These are phyloP conservation scores for Diutina rugosa DNA, from an alignment of 1,139 yeast genomes.

Conservation along the genomic window DNA sequence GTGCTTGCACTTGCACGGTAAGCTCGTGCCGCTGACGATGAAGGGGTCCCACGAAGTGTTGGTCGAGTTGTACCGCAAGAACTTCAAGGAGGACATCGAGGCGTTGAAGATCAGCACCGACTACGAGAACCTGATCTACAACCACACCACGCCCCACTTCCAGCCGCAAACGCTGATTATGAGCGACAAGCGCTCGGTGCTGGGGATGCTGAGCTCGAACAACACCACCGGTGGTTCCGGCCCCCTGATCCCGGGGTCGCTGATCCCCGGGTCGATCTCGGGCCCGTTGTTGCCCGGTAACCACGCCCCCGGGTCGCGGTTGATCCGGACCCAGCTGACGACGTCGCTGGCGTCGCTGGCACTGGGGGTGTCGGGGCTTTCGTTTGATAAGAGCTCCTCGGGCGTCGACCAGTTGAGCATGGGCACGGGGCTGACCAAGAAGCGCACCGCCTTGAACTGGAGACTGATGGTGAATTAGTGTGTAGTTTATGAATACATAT, in stretches of 20 bases:
- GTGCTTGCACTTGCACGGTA: slow-evolving; percentile 58
- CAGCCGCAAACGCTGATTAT: neutral
- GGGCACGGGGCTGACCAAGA: slow-evolving; percentile 10
- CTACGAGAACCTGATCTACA: slow-evolving; percentile 10
- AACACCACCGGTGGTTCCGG: neutral
- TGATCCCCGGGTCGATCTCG: neutral
- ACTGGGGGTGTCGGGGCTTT: slow-evolving; percentile 9
- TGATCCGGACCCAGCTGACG: neutral
- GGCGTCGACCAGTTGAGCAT: slow-evolving; percentile 6
- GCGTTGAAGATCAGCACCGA: slow-evolving; percentile 21
- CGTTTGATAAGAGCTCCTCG: slow-evolving; percentile 10
- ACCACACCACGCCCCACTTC: slow-evolving; percentile 1
- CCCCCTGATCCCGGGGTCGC: neutral
- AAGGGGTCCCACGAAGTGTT: slow-evolving; percentile 55
- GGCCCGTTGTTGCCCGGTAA: neutral
- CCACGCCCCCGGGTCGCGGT: neutral
- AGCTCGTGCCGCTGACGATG: slow-evolving; percentile 45
- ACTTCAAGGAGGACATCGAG: slow-evolving; percentile 56
- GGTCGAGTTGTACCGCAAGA: slow-evolving; percentile 50
- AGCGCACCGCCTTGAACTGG: slow-evolving; percentile 39
- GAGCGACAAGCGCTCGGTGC: neutral
- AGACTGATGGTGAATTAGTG: slow-evolving; percentile 9
- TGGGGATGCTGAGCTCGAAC: neutral
- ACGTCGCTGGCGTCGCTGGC: slow-evolving; percentile 1
- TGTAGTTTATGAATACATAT: neutral